A percentile compares a stretch with the other conserved stretches of the same genome.
phyloP scores from a whole-genome alignment of 2,329 filamentous ascomycete genomes.

The Waltergamsia citrina region DNA sequence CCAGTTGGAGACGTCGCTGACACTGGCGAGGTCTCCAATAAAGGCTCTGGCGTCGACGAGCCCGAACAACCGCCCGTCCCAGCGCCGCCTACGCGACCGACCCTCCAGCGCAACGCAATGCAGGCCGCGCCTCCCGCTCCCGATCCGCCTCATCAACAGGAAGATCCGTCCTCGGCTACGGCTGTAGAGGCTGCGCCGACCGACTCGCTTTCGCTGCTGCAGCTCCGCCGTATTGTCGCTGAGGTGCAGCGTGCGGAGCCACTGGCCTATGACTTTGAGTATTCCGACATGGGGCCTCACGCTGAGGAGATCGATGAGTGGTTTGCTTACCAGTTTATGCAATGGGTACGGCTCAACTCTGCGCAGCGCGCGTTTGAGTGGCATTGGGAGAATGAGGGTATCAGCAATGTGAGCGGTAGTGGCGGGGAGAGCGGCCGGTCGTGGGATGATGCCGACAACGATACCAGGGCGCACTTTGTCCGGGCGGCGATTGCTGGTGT shows the following conservation, averaged over 20 bases:
- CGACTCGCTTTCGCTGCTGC: slow-evolving; percentile 67
- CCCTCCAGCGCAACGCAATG: slow-evolving; percentile 19
- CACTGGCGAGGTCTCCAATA: slow-evolving; percentile 23
- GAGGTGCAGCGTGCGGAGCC: slow-evolving; percentile 64
- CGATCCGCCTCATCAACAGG: slow-evolving; percentile 12
- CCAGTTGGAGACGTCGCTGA: slow-evolving; percentile 29
- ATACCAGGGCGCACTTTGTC: slow-evolving; percentile 48
- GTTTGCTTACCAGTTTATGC: slow-evolving; percentile 87
- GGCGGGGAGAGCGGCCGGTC: slow-evolving; percentile 16
- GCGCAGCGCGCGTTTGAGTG: slow-evolving; percentile 70
- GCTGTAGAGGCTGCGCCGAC: slow-evolving; percentile 26
- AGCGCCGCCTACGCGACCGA: slow-evolving; percentile 14
- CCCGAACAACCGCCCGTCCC: slow-evolving; percentile 18
- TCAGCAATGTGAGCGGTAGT: background rate
- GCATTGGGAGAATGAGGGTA: slow-evolving; percentile 51
- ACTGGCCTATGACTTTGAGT: slow-evolving; percentile 76
- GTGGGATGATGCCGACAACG: slow-evolving; percentile 58
- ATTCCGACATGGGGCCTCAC: slow-evolving; percentile 63
- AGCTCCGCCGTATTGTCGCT: slow-evolving; percentile 63
- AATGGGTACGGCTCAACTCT: slow-evolving; percentile 68
- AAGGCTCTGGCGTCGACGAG: slow-evolving; percentile 9
- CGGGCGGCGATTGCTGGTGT: slow-evolving; percentile 35
- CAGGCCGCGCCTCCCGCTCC: slow-evolving; percentile 13
- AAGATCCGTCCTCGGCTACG: slow-evolving; percentile 9
- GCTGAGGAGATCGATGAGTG: slow-evolving; percentile 93